Conservation (phyloP, 1,139 yeast species). For the Yamadazyma taylorii region DNA sequence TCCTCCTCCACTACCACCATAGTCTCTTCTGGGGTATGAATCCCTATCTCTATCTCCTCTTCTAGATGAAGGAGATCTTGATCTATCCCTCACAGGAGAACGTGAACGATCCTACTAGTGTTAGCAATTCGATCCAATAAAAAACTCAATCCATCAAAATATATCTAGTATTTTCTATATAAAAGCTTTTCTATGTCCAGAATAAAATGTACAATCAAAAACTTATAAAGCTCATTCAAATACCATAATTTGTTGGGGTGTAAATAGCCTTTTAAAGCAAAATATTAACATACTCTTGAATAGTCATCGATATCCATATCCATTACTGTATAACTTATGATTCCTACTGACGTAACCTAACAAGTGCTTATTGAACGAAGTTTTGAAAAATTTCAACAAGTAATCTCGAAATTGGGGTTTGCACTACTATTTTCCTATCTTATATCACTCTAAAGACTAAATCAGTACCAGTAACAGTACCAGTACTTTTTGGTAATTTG, state of each 20-base stretch:
- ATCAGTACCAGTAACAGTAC: no score
- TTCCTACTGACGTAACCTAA: no score
- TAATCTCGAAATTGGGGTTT: background rate
- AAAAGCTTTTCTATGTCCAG: no score
- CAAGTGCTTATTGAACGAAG: background rate
- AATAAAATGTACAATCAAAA: no score
- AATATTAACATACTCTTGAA: conserved; percentile 45
- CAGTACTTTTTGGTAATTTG: no score
- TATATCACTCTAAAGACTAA: no score
- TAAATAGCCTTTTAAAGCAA: background rate
- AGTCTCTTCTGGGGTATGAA: conserved; percentile 19
- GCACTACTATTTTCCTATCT: background rate
- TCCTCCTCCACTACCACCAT: conserved; percentile 16
- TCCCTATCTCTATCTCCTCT: conserved; percentile 14
- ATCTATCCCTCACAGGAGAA: conserved; percentile 45
- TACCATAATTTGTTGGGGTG: no score
- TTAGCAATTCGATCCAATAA: conserved; percentile 16
- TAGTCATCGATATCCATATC: conserved; percentile 58
- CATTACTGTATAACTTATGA: background rate
- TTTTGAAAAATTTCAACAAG: background rate
- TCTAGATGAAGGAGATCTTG: conserved; percentile 29
- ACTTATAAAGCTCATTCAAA: no score
- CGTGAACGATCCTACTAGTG: conserved; percentile 46
- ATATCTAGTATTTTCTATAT: no score
- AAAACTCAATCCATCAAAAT: no score